These are phyloP conservation scores for Bassia scoparia DNA, from an alignment of 148 eudicot species.

Conservation along the genomic window DNA sequence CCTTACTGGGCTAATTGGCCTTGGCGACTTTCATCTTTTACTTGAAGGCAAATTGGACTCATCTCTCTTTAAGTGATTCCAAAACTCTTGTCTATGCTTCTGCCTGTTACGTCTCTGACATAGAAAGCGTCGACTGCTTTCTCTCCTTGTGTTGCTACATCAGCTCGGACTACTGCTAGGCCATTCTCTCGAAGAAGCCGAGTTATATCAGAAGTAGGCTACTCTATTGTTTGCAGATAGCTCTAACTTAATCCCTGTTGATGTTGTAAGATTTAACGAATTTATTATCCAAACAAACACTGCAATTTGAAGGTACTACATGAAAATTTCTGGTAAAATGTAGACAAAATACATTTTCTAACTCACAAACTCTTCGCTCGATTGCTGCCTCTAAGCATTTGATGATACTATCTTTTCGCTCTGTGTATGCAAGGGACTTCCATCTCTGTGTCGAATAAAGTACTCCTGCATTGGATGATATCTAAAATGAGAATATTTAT, in stretches of 20 bases:
- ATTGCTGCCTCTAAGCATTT: slow-evolving; percentile 64
- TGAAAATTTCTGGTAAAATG: background rate
- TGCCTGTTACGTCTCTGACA: slow-evolving; percentile 49
- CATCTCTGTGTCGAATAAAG: slow-evolving; percentile 50
- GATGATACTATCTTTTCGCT: slow-evolving; percentile 49
- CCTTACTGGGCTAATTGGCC: slow-evolving; percentile 21
- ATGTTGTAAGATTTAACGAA: background rate
- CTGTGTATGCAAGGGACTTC: slow-evolving; percentile 44
- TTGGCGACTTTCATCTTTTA: slow-evolving; percentile 31
- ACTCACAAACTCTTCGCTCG: slow-evolving; percentile 61
- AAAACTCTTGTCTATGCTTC: slow-evolving; percentile 37
- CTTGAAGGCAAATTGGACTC: slow-evolving; percentile 46
- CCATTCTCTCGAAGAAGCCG: slow-evolving; percentile 66
- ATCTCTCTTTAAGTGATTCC: slow-evolving; percentile 44
- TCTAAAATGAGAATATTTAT: background rate
- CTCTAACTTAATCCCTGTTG: slow-evolving; percentile 43
- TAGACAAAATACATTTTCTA: slow-evolving; percentile 20
- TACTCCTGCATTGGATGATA: slow-evolving; percentile 40
- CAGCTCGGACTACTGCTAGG: slow-evolving; percentile 63
- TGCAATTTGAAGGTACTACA: background rate
- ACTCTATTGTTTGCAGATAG: slow-evolving; percentile 41
- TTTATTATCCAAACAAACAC: no score
- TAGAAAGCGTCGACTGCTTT: slow-evolving; percentile 55
- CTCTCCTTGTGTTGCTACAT: slow-evolving; percentile 58
- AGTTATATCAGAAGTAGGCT: slow-evolving; percentile 65